Base-by-base conservation (phyloP, 257 asterid genomes). In the Solanum sparsipilum region DNA sequence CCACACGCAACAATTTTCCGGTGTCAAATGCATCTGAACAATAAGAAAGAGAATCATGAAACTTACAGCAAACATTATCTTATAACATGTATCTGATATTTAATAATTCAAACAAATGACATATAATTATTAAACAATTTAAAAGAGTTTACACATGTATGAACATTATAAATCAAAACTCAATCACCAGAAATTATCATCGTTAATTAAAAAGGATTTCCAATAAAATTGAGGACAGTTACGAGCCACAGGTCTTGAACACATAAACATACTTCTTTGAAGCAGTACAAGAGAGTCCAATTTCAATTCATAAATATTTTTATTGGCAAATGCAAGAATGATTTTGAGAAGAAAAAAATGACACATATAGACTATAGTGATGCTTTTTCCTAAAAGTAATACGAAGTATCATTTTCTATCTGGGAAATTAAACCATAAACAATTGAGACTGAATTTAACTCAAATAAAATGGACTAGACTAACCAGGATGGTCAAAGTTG, bases 401-500 rank as follows among this genome's bases (percentile, higher is more conserved):
- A 56, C 25, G 12, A 20, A 56, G 65, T 56, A 63, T 58, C 23
- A 84, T 65, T 48, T 73, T 52, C 88, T 46, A 27, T 63, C 67
- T 35, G 60, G 6, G 15, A 78, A 79, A 78, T 38, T 44, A 87
- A 46, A 48, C 29, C 70, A 76, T 76, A 39, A 38, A n/a, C 58
- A 76, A 76, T 23, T 6, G 60, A 39, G 60, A 39, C 35, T 76
- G 58, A 76, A 23, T 76, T 76, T 76, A 82, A 82, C 85, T 82
- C 70, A 18, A 82, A 76, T 39, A 46, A 82, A 82, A 82, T 29
- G 85, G 16, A 87, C 78, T 84, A 84, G 72, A 91, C 96, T 90
- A 88, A 95, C 99, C 99, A 87, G 99, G 99, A 91, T 97, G 99
- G 90, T 97, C 99, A 93, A 97, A 97, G 91, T 97, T 97, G 98